Percentiles rank a stretch among this genome's conserved stretches.
Conservation (phyloP, 768 basidiomycete genomes). For the Mycena kentingensis region DNA sequence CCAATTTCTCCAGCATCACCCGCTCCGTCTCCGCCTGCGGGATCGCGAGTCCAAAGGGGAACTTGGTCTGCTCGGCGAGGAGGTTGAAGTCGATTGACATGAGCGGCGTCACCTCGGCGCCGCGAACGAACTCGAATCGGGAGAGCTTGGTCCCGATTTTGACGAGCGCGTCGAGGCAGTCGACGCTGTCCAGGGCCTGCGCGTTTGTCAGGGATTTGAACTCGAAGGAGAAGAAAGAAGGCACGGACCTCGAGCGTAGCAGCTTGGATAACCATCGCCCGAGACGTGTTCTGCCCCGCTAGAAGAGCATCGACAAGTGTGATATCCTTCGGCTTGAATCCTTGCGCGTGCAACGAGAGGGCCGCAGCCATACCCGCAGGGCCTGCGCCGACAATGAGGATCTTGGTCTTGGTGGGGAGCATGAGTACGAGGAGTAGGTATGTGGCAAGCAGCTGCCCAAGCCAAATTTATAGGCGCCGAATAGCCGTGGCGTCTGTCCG, state of each 20-base stretch:
- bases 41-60: too few species aligned
- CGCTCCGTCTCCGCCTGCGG: conserved; percentile 49
- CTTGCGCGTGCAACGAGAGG: conserved; percentile 39
- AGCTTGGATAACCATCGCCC: conserved; percentile 46
- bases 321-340: conserved; percentile 32
- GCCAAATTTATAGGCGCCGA: too few species aligned
- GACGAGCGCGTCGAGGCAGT: conserved; percentile 41
- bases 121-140: conserved; percentile 31
- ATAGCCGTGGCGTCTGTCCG: too few species aligned
- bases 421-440: too few species aligned
- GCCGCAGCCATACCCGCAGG: conserved; percentile 31
- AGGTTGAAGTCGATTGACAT: conserved; percentile 32
- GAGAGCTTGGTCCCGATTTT: conserved; percentile 37
- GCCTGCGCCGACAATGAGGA: conserved; percentile 24
- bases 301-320: conserved; percentile 40
- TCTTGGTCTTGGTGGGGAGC: too few species aligned
- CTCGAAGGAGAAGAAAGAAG: too few species aligned
- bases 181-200: conserved; percentile 49
- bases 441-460: too few species aligned
- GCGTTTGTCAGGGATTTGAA: too few species aligned
- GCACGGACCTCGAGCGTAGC: conserved; percentile 50
- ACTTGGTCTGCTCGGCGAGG: conserved; percentile 43
- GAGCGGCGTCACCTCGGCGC: conserved; percentile 30
- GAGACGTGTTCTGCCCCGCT: conserved; percentile 39
- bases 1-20: conserved; percentile 37